Conservation (phyloP, 106 monocot species). For the Platanthera zijinensis region DNA sequence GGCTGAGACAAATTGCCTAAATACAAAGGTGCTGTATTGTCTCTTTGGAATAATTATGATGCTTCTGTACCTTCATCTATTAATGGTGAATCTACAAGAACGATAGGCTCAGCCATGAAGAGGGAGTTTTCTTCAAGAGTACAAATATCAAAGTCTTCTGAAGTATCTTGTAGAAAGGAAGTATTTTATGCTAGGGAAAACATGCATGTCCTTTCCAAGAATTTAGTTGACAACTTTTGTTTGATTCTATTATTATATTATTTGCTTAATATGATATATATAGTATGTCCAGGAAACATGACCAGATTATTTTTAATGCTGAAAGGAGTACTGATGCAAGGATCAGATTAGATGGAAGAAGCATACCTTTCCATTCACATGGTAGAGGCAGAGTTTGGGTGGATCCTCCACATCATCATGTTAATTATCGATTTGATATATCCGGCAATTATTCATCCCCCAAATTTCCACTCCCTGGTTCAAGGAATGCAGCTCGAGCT, state of each 20-base stretch:
- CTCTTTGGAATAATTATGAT: not conserved
- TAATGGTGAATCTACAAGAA: slow-evolving; percentile 13
- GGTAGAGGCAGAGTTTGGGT: slow-evolving; percentile 29
- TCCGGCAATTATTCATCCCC: slow-evolving; percentile 30
- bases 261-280: not conserved
- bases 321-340: slow-evolving; percentile 22
- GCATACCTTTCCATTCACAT: slow-evolving; percentile 21
- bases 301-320: slow-evolving; percentile 15
- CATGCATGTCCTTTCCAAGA: slow-evolving; percentile 35
- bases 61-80: slow-evolving; percentile 2
- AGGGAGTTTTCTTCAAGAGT: slow-evolving; percentile 31
- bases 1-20: slow-evolving; percentile 76
- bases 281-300: slow-evolving; percentile 26
- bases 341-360: slow-evolving; percentile 24
- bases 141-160: slow-evolving; percentile 35
- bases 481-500: slow-evolving; percentile 71
- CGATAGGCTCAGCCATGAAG: slow-evolving; percentile 14
- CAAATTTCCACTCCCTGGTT: slow-evolving; percentile 23
- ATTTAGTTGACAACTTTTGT: not conserved
- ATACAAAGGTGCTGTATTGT: slow-evolving; percentile 4
- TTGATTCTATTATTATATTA: not conserved
- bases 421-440: slow-evolving; percentile 23
- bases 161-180: slow-evolving; percentile 27
- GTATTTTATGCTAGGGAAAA: slow-evolving; percentile 26
- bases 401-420: slow-evolving; percentile 13